Evolutionary conservation across 2,329 filamentous ascomycete genomes (phyloP).

Genomic region (Rasamsonia emersonii): DNA sequence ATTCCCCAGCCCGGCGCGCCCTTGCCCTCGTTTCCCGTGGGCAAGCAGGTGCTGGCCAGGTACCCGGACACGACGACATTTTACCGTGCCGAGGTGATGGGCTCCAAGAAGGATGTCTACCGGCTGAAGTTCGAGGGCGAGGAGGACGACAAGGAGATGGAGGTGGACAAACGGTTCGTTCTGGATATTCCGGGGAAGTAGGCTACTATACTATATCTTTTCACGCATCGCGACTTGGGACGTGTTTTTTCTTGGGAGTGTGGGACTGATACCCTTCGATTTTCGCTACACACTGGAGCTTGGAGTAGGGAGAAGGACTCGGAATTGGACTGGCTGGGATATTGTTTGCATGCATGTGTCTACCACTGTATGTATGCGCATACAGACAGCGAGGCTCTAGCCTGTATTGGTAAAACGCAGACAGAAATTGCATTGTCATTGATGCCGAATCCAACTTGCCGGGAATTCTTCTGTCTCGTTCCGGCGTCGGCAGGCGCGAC

Average conservation of each 20-base stretch:
- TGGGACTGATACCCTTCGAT: too few species aligned
- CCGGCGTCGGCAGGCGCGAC: too few species aligned
- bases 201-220: too few species aligned
- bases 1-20: constrained; percentile 56
- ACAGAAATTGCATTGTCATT: too few species aligned
- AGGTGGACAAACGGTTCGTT: constrained; percentile 67
- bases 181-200: constrained; percentile 57
- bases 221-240: too few species aligned
- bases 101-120: constrained; percentile 47
- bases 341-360: too few species aligned
- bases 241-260: neutral
- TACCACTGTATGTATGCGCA: too few species aligned
- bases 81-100: constrained; percentile 74
- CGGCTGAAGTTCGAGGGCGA: constrained; percentile 69
- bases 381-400: too few species aligned
- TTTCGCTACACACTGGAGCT: neutral
- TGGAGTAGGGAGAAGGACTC: constrained; percentile 1
- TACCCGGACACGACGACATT: constrained; percentile 82
- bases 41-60: constrained; percentile 65
- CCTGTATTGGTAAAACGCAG: too few species aligned
- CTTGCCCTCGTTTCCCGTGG: constrained; percentile 53
- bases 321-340: too few species aligned
- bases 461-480: too few species aligned
- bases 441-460: too few species aligned
- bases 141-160: constrained; percentile 62